Conservation (phyloP, 78 protist species). For the Diacronema lutheri region DNA sequence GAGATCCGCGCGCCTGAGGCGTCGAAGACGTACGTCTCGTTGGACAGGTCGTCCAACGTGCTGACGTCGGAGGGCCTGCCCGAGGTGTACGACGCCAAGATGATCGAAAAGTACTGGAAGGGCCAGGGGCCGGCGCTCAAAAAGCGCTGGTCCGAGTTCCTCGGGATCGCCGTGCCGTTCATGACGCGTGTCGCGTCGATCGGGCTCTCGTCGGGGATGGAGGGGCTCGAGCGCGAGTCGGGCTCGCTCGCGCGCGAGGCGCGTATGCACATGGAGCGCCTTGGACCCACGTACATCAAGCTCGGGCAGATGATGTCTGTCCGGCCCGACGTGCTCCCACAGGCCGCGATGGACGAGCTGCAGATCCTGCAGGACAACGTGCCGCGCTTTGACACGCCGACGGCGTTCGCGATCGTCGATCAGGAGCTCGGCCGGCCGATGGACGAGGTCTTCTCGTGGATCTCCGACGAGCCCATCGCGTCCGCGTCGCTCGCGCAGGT, state of each 20-base stretch:
- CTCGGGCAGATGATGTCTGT: conserved; percentile 44
- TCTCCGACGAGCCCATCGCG: conserved; percentile 29
- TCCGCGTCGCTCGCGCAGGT: conserved; percentile 41
- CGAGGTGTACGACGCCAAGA: conserved; percentile 19
- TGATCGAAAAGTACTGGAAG: conserved; percentile 19
- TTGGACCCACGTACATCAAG: conserved; percentile 30
- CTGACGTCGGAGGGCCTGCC: conserved; percentile 32
- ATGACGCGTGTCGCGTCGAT: conserved; percentile 14
- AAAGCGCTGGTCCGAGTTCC: conserved; percentile 33
- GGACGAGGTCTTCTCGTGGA: background rate
- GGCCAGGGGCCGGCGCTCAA: conserved; percentile 35
- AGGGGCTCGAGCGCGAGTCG: background rate
- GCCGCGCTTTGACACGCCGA: conserved; percentile 16
- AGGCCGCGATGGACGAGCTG: conserved; percentile 42
- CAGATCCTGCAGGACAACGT: conserved; percentile 39
- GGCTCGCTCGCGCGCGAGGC: conserved; percentile 18
- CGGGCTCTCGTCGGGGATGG: conserved; percentile 10
- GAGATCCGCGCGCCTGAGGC: conserved; percentile 2
- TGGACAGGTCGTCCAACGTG: background rate
- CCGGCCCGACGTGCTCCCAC: conserved; percentile 49
- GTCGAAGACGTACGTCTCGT: background rate
- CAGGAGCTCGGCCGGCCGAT: conserved; percentile 31
- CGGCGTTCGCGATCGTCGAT: conserved; percentile 20
- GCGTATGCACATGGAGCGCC: conserved; percentile 14
- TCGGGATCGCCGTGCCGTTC: conserved; percentile 24